Percentiles rank a stretch among this genome's conserved stretches.
phyloP scores from a whole-genome alignment of 2,329 filamentous ascomycete species.

The Aspergillus pseudoglaucus region DNA sequence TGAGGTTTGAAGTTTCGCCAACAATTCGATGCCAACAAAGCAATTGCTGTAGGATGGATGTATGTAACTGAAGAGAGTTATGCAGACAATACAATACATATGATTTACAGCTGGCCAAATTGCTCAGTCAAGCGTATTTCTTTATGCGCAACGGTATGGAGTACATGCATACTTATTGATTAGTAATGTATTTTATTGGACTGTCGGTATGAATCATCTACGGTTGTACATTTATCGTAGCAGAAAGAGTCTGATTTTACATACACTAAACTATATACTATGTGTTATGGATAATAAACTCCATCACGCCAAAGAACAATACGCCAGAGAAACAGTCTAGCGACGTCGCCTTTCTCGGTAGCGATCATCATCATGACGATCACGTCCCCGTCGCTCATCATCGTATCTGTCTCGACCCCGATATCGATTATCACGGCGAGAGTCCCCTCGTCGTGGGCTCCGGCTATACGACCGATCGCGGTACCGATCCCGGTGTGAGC shows the following conservation, averaged over 20 bases:
- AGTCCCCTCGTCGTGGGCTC: conserved; percentile 20
- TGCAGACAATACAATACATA: background rate
- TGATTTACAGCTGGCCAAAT: background rate
- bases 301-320: background rate
- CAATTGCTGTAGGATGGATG: background rate
- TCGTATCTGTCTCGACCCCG: conserved; percentile 28
- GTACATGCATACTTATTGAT: no score
- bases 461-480: conserved; percentile 31
- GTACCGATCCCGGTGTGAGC: conserved; percentile 27
- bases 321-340: conserved; percentile 6
- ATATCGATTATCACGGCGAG: conserved; percentile 22
- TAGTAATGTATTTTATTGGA: no score
- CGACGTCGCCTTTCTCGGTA: conserved; percentile 21
- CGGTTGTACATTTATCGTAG: no score
- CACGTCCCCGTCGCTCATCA: conserved; percentile 24
- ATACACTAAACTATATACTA: no score
- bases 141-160: no score
- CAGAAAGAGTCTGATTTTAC: no score
- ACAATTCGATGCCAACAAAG: background rate
- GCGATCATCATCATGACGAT: conserved; percentile 23
- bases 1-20: background rate
- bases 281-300: background rate
- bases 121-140: no score
- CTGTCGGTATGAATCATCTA: no score
- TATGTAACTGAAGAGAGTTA: background rate